phyloP scores from a whole-genome alignment of 495 filamentous ascomycete genomes.

The Pyrenula aspistea region DNA sequence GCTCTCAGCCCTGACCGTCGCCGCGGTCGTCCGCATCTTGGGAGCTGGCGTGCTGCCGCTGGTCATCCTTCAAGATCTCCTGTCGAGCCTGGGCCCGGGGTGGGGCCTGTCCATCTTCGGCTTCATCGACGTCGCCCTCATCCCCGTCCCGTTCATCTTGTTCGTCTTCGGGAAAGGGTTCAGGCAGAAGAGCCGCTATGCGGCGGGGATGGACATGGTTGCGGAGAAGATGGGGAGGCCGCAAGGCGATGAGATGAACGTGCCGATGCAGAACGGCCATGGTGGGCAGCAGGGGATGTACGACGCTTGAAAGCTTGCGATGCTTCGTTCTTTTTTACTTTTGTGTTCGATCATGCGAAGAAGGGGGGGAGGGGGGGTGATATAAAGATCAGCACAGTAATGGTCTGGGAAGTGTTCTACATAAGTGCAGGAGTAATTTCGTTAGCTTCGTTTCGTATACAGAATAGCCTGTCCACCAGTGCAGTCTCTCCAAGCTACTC shows the following conservation, averaged over 20 bases:
- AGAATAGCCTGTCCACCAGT: too few species aligned
- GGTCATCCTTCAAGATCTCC: slow-evolving; percentile 28
- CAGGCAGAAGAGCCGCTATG: slow-evolving; percentile 21
- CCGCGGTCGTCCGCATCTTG: slow-evolving; percentile 45
- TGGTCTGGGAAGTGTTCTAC: too few species aligned
- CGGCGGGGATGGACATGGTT: not conserved
- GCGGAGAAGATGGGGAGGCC: not conserved
- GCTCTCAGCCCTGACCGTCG: slow-evolving; percentile 56
- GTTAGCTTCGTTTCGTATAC: too few species aligned
- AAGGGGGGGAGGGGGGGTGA: too few species aligned
- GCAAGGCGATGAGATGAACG: not conserved
- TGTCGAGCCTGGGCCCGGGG: slow-evolving; percentile 19
- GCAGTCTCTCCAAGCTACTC: too few species aligned
- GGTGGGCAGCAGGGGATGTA: not conserved
- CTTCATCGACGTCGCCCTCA: slow-evolving; percentile 27
- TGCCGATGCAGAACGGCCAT: not conserved
- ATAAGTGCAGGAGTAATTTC: too few species aligned
- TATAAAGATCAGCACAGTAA: too few species aligned
- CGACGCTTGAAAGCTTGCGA: not conserved
- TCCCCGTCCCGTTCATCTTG: slow-evolving; percentile 29
- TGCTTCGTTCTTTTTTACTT: too few species aligned
- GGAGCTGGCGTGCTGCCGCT: slow-evolving; percentile 41
- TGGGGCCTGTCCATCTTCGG: slow-evolving; percentile 36
- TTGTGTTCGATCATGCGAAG: too few species aligned
- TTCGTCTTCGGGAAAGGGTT: slow-evolving; percentile 23